These are phyloP conservation scores for Phytophthora sp. DNA, from an alignment of 352 stramenopile genomes.

Conservation along the genomic window DNA sequence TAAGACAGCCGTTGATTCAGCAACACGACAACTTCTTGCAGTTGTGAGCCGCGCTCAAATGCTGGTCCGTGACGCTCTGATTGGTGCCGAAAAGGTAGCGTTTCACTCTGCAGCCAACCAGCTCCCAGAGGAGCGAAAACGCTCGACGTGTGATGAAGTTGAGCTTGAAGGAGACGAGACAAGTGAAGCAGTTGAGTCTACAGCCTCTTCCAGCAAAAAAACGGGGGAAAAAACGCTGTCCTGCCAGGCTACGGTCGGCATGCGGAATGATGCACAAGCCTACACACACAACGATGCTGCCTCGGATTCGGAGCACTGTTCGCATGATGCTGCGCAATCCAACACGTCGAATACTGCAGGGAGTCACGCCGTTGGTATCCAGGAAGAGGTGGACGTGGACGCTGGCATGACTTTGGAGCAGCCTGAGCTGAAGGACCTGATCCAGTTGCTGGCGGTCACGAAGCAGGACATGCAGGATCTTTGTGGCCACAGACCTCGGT, in stretches of 20 bases:
- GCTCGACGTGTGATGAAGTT: background rate
- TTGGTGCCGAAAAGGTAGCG: slow-evolving; percentile 43
- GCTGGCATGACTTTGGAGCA: slow-evolving; percentile 23
- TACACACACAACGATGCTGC: slow-evolving; percentile 1
- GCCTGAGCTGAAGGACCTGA: slow-evolving; percentile 62
- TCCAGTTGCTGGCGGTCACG: slow-evolving; percentile 68
- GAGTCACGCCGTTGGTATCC: background rate
- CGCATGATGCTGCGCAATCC: background rate
- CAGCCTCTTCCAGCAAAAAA: background rate
- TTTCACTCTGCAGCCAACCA: slow-evolving; percentile 53
- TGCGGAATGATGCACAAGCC: background rate
- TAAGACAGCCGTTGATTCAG: slow-evolving; percentile 11
- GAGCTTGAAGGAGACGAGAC: background rate
- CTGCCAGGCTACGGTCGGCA: background rate
- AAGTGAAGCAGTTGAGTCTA: background rate
- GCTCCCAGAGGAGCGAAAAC: slow-evolving; percentile 36
- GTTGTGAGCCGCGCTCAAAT: slow-evolving; percentile 37
- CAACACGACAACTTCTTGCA: slow-evolving; percentile 34
- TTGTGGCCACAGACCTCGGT: slow-evolving; percentile 56
- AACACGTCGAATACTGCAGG: background rate
- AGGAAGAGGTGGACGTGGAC: slow-evolving; percentile 15
- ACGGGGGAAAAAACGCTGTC: background rate
- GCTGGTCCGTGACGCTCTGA: slow-evolving; percentile 39
- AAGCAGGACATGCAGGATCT: slow-evolving; percentile 52
- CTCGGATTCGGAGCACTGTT: background rate